These are phyloP conservation scores for Fusarium sp. DNA, from an alignment of 2,329 filamentous ascomycete genomes.

Conservation along the genomic window DNA sequence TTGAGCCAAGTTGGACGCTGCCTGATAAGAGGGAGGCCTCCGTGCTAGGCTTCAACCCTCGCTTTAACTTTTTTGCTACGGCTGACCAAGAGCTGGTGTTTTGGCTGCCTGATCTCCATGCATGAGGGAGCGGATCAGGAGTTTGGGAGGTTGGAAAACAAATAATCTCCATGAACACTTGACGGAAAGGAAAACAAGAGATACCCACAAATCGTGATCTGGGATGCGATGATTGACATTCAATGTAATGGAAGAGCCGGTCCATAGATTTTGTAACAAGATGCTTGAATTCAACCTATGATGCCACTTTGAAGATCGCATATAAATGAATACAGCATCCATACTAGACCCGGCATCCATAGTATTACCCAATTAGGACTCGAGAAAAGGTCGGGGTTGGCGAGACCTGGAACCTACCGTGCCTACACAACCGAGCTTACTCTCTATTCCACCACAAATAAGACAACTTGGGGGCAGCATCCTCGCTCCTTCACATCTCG, in stretches of 20 bases:
- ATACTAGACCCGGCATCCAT: background rate
- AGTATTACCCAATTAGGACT: background rate
- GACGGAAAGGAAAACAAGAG: slow-evolving; percentile 10
- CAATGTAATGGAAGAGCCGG: slow-evolving; percentile 38
- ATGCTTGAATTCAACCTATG: background rate
- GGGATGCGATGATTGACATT: background rate
- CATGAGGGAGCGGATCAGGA: slow-evolving; percentile 47
- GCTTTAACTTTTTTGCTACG: slow-evolving; percentile 91
- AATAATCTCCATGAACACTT: background rate
- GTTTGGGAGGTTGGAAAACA: background rate
- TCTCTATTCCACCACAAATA: background rate
- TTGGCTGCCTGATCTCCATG: slow-evolving; percentile 78
- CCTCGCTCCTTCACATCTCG: background rate
- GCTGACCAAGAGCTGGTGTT: slow-evolving; percentile 87
- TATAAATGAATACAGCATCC: background rate
- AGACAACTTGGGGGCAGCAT: background rate
- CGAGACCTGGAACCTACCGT: background rate
- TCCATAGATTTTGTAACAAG: background rate
- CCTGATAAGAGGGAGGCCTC: slow-evolving; percentile 77
- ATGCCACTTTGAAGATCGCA: background rate
- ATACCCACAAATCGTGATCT: slow-evolving; percentile 27
- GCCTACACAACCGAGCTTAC: background rate
- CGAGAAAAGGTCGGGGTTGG: background rate
- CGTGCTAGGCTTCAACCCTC: slow-evolving; percentile 87
- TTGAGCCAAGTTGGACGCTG: slow-evolving; percentile 73